A percentile compares a stretch with the other conserved stretches of the same genome.
Conservation (phyloP, 495 filamentous ascomycete genomes). For the Physcia stellaris region DNA sequence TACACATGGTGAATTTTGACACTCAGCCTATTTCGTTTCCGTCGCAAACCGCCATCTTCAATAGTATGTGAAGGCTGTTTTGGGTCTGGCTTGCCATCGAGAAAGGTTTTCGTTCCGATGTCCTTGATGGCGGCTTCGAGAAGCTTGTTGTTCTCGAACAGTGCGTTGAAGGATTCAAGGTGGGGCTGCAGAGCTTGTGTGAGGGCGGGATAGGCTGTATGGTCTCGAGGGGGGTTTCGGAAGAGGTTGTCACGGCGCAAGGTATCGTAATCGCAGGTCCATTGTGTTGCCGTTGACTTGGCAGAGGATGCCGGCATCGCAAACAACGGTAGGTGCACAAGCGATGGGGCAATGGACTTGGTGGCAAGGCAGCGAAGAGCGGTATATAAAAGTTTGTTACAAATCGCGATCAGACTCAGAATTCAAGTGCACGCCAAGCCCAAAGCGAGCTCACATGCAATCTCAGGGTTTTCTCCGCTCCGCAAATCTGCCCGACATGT, state of each 20-base stretch:
- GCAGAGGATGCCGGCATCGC: constrained; percentile 3
- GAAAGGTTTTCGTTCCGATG: constrained; percentile 76
- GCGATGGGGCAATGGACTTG: background rate
- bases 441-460: too few species aligned
- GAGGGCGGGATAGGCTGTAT: constrained; percentile 75
- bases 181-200: constrained; percentile 75
- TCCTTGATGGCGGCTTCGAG: constrained; percentile 68
- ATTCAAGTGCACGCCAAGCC: background rate
- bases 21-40: constrained; percentile 53
- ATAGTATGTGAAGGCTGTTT: constrained; percentile 25
- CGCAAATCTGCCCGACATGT: too few species aligned
- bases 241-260: constrained; percentile 76
- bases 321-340: background rate
- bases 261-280: constrained; percentile 73
- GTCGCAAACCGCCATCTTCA: constrained; percentile 32
- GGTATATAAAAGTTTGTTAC: background rate
- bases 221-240: constrained; percentile 70
- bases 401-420: too few species aligned
- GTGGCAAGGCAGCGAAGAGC: background rate
- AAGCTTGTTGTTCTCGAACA: constrained; percentile 57
- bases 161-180: constrained; percentile 89
- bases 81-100: constrained; percentile 55
- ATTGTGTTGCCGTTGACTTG: constrained; percentile 49
- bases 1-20: constrained; percentile 64
- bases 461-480: too few species aligned